phyloP scores from a whole-genome alignment of 441 rosid species.

The Manihot esculenta region DNA sequence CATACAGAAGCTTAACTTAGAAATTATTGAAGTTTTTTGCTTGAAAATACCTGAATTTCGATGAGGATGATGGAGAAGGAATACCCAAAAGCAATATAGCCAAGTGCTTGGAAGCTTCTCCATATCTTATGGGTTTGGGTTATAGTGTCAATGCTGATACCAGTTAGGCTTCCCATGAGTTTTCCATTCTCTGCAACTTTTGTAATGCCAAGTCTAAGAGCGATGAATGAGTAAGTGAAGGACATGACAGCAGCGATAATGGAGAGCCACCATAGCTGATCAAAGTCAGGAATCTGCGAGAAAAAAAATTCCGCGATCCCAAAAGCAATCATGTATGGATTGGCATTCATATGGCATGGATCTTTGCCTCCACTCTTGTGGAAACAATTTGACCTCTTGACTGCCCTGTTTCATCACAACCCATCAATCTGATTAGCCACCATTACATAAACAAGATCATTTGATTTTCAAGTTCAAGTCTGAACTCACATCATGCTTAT shows the following conservation, averaged over 20 bases:
- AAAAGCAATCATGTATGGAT: conserved; percentile 79
- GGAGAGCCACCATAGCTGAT: conserved; percentile 92
- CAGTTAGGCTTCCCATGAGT: conserved; percentile 67
- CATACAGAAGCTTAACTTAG: background rate
- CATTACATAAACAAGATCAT: background rate
- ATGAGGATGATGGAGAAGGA: conserved; percentile 78
- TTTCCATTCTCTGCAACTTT: conserved; percentile 60
- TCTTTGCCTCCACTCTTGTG: conserved; percentile 56
- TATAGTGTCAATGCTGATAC: conserved; percentile 54
- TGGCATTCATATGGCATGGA: conserved; percentile 67
- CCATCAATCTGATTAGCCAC: background rate
- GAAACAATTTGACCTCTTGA: conserved; percentile 75
- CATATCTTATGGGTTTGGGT: conserved; percentile 70
- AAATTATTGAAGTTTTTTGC: background rate
- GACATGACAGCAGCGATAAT: conserved; percentile 85
- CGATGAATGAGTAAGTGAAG: conserved; percentile 73
- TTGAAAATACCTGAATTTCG: conserved; percentile 60
- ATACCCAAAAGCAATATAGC: conserved; percentile 79
- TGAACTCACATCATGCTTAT: conserved; percentile 80
- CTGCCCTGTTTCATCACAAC: conserved; percentile 51
- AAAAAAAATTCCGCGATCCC: conserved; percentile 59
- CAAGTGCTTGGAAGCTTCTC: too few species aligned
- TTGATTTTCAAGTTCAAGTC: background rate
- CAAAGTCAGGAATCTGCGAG: conserved; percentile 90
- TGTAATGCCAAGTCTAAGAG: conserved; percentile 73